Percentiles rank a stretch among this genome's conserved stretches.
Evolutionary conservation across 345 rosid genomes (phyloP).

Genomic region (Arabis hirsuta): DNA sequence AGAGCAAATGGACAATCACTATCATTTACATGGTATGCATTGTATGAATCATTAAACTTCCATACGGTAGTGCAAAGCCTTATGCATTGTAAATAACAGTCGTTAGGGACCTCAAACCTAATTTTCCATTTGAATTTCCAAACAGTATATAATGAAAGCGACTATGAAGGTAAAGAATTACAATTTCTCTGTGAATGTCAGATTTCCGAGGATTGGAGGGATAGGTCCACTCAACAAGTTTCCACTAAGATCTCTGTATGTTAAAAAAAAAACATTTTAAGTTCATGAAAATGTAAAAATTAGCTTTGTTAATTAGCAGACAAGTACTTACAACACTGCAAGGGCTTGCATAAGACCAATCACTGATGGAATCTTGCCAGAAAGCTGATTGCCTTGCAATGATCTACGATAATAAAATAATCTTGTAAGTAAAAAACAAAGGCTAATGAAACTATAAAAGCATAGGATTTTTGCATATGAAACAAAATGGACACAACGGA

Average conservation of each 20-base stretch:
- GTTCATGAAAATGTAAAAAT: not conserved
- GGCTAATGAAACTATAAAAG: not conserved
- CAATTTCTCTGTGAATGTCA: slow-evolving; percentile 92
- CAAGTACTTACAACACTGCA: slow-evolving; percentile 84
- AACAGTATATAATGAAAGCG: slow-evolving; percentile 33
- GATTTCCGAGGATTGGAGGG: slow-evolving; percentile 89
- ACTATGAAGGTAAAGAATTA: slow-evolving; percentile 35
- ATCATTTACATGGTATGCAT: not conserved
- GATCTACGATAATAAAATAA: slow-evolving; percentile 55
- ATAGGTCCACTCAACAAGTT: slow-evolving; percentile 84
- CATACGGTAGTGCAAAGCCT: not conserved
- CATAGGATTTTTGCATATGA: not conserved
- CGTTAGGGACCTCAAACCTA: not conserved
- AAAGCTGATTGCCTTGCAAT: slow-evolving; percentile 86
- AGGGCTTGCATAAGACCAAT: slow-evolving; percentile 99
- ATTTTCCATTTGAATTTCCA: not conserved
- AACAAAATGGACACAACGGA: not conserved
- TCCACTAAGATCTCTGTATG: slow-evolving; percentile 81
- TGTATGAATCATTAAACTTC: slow-evolving; percentile 1
- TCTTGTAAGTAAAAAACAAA: slow-evolving; percentile 4
- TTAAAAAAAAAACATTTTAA: not conserved
- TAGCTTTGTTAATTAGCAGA: slow-evolving; percentile 14
- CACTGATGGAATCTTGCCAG: slow-evolving; percentile 90
- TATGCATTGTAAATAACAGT: not conserved
- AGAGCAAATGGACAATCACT: slow-evolving; percentile 10